A percentile compares a stretch with the other conserved stretches of the same genome.
Conservation (phyloP, 164 flowering plant genomes). For the Vitis vinifera region DNA sequence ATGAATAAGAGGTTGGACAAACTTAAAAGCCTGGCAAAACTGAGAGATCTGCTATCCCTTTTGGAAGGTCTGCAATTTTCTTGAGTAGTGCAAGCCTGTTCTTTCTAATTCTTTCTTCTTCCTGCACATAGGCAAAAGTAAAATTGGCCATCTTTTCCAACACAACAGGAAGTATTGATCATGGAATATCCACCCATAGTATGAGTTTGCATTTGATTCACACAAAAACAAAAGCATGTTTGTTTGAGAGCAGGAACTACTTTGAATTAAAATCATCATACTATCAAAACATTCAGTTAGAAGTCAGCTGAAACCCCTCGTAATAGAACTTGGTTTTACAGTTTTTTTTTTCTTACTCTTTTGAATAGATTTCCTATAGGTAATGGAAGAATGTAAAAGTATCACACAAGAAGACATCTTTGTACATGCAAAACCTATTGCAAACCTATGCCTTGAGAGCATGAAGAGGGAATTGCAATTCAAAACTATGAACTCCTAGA, state of each 20-base stretch:
- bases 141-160: not conserved
- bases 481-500: too few species aligned
- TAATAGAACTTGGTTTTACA: too few species aligned
- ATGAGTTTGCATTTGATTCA: not conserved
- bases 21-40: conserved; percentile 80
- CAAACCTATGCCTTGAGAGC: too few species aligned
- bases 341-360: too few species aligned
- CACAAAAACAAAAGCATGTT: not conserved
- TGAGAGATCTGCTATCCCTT: conserved; percentile 82
- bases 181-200: not conserved
- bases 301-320: too few species aligned
- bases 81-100: conserved; percentile 86
- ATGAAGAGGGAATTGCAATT: too few species aligned
- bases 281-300: too few species aligned
- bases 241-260: not conserved
- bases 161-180: not conserved
- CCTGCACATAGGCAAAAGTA: conserved; percentile 41
- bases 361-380: too few species aligned
- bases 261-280: too few species aligned
- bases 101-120: conserved; percentile 74
- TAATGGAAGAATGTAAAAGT: too few species aligned
- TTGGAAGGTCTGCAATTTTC: conserved; percentile 82
- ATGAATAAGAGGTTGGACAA: not conserved
- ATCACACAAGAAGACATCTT: too few species aligned
- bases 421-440: too few species aligned